Evolutionary conservation across 805 yeast species (phyloP).

Genomic region (Candida silvicultrix): DNA sequence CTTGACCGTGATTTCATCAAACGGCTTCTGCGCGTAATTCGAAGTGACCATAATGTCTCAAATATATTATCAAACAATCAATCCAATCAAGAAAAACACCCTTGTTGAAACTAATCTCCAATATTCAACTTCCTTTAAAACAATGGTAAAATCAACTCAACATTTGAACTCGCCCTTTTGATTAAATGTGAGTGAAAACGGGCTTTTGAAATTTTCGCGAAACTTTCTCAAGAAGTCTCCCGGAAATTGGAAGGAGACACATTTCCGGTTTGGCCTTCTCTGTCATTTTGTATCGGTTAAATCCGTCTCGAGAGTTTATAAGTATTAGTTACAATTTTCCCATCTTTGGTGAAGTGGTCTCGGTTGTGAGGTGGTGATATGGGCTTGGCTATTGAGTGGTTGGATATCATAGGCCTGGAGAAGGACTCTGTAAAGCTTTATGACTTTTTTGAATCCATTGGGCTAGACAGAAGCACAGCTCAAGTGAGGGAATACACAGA

Average conservation of each 20-base stretch:
- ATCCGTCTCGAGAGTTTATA: too few species aligned
- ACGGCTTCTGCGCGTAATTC: slow-evolving; percentile 40
- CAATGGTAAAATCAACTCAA: too few species aligned
- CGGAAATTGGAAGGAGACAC: background rate
- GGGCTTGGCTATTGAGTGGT: background rate
- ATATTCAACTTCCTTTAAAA: too few species aligned
- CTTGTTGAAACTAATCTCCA: too few species aligned
- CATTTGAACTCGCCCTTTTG: background rate
- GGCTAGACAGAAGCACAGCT: background rate
- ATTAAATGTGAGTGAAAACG: too few species aligned
- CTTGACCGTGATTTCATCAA: slow-evolving; percentile 54
- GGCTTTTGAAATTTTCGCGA: too few species aligned
- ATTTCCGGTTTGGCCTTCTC: background rate
- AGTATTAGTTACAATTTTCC: too few species aligned
- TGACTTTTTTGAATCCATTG: background rate
- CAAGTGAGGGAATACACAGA: background rate
- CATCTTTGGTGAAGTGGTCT: too few species aligned
- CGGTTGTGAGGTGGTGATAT: too few species aligned
- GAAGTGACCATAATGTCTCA: slow-evolving; percentile 4
- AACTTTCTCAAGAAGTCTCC: background rate
- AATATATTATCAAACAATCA: background rate
- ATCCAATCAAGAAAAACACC: background rate
- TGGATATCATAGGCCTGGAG: background rate
- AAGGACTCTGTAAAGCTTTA: background rate
- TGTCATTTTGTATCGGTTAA: too few species aligned